Percentiles rank a stretch among this genome's conserved stretches.
Conservation (phyloP, 192 early-diverging fungal genomes). For the Coemansia sp. region DNA sequence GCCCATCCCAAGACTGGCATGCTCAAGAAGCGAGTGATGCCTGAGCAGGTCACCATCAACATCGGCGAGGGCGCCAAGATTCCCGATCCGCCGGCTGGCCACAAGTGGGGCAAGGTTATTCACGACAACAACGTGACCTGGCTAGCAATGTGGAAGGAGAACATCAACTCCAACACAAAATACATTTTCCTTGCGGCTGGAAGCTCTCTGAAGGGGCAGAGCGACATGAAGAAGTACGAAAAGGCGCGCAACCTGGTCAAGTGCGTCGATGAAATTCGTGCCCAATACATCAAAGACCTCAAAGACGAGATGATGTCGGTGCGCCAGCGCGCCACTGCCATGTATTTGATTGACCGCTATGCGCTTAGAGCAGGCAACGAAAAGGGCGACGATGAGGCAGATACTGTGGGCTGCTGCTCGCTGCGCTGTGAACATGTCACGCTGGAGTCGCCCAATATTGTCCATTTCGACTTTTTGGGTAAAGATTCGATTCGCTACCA, state of each 20-base stretch:
- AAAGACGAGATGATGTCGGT: constrained; percentile 77
- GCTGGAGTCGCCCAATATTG: constrained; percentile 77
- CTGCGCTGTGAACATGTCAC: constrained; percentile 89
- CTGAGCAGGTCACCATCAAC: constrained; percentile 95
- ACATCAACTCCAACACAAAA: constrained; percentile 89
- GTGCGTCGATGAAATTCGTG: constrained; percentile 65
- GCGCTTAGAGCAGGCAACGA: constrained; percentile 98
- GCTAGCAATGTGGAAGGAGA: constrained; percentile 98
- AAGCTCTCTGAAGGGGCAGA: constrained; percentile 93
- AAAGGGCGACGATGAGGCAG: constrained; percentile 96
- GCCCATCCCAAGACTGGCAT: constrained; percentile 92
- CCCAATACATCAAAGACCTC: constrained; percentile 75
- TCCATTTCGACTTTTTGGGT: constrained; percentile 95
- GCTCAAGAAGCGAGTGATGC: constrained; percentile 84
- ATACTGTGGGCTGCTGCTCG: constrained; percentile 99
- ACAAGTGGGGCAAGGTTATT: constrained; percentile 82
- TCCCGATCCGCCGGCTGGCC: constrained; percentile 83
- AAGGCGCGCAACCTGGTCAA: constrained; percentile 87
- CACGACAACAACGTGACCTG: constrained; percentile 94
- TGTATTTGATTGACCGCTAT: constrained; percentile 93
- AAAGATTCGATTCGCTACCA: constrained; percentile 97
- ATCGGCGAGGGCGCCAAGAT: constrained; percentile 73
- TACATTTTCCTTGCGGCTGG: constrained; percentile 94
- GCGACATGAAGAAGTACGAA: constrained; percentile 95
- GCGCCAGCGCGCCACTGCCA: constrained; percentile 88